Evolutionary conservation across 768 basidiomycete genomes (phyloP).

Genomic region (Pleurotus tuber-regium): DNA sequence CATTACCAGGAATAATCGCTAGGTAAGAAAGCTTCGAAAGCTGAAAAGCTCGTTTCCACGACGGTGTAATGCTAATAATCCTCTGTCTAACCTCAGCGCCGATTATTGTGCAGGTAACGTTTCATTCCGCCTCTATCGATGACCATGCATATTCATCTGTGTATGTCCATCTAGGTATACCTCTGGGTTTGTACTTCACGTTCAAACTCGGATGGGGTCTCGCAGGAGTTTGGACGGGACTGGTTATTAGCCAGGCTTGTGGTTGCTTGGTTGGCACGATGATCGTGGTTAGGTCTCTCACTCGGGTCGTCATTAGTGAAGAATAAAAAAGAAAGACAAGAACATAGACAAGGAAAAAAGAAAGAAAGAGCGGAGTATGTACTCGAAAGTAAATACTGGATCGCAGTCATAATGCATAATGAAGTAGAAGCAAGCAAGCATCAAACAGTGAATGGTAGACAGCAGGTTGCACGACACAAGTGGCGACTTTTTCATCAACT

Average conservation of each 20-base stretch:
- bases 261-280: neutral
- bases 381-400: too few relatives aligned
- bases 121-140: neutral
- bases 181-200: conserved; percentile 7
- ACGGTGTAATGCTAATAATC: neutral
- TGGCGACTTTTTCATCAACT: too few relatives aligned
- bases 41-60: neutral
- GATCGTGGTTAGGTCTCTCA: conserved; percentile 7
- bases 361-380: too few relatives aligned
- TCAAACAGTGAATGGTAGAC: too few relatives aligned
- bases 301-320: too few relatives aligned
- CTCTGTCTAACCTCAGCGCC: neutral
- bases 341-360: too few relatives aligned
- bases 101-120: conserved; percentile 5
- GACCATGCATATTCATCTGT: neutral
- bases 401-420: too few relatives aligned
- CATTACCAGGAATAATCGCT: neutral
- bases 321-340: too few relatives aligned
- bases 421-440: too few relatives aligned
- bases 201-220: conserved; percentile 9
- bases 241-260: conserved; percentile 1
- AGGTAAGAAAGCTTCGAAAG: neutral
- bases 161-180: conserved; percentile 1
- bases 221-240: conserved; percentile 11
- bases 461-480: too few relatives aligned